Conservation (phyloP, 2,329 filamentous ascomycete genomes). For the Fusarium fracticaudum region DNA sequence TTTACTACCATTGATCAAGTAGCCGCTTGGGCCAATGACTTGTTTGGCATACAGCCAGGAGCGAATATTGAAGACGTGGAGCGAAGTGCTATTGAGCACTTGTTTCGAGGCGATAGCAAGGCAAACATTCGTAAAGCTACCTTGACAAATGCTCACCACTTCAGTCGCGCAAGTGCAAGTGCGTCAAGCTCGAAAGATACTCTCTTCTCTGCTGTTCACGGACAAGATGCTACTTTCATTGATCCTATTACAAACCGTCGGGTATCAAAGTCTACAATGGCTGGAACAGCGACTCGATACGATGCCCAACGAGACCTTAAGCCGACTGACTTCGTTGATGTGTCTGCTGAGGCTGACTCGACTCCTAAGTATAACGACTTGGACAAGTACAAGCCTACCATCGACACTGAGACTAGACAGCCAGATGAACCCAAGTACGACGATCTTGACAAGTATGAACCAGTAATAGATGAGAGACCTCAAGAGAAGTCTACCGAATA, state of each 20-base stretch:
- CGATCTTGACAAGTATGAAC: conserved; percentile 51
- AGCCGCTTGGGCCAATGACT: conserved; percentile 50
- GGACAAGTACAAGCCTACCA: conserved; percentile 49
- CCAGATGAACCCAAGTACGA: conserved; percentile 40
- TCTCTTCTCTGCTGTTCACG: conserved; percentile 35
- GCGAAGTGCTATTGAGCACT: conserved; percentile 55
- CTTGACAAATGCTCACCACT: conserved; percentile 48
- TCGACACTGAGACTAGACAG: conserved; percentile 37
- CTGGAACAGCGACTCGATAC: conserved; percentile 39
- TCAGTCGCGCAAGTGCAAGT: conserved; percentile 38
- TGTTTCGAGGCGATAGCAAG: conserved; percentile 50
- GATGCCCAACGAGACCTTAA: conserved; percentile 50
- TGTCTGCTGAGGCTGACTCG: conserved; percentile 29
- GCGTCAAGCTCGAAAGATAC: conserved; percentile 31
- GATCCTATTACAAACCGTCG: conserved; percentile 70
- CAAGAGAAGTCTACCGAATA: conserved; percentile 45
- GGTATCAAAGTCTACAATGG: conserved; percentile 45
- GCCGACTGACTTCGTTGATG: conserved; percentile 41
- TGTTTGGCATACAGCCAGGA: conserved; percentile 51
- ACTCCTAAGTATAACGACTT: conserved; percentile 48
- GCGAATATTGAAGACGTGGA: conserved; percentile 57
- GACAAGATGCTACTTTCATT: conserved; percentile 48
- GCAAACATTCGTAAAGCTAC: conserved; percentile 46
- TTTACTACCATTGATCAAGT: conserved; percentile 50
- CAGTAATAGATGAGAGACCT: conserved; percentile 44